These are phyloP conservation scores for Epichloe amarillans DNA, from an alignment of 2,329 filamentous ascomycete genomes.

Conservation along the genomic window DNA sequence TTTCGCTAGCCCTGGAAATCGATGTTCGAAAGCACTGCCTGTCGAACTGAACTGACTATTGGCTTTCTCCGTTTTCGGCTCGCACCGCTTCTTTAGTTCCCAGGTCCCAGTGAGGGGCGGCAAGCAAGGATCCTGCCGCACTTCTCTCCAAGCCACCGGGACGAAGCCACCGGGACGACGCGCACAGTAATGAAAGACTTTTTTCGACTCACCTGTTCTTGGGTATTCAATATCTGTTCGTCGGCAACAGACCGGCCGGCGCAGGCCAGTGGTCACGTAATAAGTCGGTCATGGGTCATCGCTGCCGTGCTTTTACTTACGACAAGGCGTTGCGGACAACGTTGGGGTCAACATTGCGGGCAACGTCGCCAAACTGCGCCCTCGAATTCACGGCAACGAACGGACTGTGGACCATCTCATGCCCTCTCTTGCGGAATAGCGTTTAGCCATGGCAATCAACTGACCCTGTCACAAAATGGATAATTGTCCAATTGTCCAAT, in stretches of 20 bases:
- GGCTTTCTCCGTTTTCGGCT: constrained; percentile 19
- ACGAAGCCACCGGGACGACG: constrained; percentile 9
- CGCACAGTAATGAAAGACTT: background rate
- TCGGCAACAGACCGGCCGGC: background rate
- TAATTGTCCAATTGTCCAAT: background rate
- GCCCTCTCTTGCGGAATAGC: background rate
- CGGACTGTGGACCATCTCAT: background rate
- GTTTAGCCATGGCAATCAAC: background rate
- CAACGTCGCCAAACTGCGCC: background rate
- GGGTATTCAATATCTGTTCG: background rate
- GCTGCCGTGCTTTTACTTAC: background rate
- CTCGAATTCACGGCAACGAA: background rate
- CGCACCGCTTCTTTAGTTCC: constrained; percentile 22
- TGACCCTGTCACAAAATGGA: constrained; percentile 3
- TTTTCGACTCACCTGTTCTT: background rate
- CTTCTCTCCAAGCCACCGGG: constrained; percentile 9
- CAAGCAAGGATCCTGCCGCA: constrained; percentile 12
- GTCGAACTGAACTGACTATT: background rate
- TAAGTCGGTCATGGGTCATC: background rate
- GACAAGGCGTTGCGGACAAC: background rate
- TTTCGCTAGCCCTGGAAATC: background rate
- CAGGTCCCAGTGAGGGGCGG: constrained; percentile 10
- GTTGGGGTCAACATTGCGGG: too few relatives aligned
- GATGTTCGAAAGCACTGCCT: background rate
- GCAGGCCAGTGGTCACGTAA: background rate